Percentiles rank a stretch among this genome's conserved stretches.
These are phyloP conservation scores for Stagonosporopsis rhizophila DNA, from an alignment of 2,329 filamentous ascomycete species.

Conservation along the genomic window DNA sequence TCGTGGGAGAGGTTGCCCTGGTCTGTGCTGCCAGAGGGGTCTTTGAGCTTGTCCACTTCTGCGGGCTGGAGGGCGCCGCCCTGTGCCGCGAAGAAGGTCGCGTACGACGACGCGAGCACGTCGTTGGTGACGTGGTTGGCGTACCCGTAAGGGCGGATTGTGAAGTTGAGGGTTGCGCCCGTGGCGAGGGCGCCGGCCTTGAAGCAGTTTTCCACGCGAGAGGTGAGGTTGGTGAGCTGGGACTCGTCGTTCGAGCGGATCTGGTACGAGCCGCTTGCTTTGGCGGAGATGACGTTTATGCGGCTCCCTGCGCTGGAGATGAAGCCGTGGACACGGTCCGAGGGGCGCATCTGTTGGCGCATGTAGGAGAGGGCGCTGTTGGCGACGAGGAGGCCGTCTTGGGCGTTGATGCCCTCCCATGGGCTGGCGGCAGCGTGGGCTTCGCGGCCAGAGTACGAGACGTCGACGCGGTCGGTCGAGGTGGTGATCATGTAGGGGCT, in stretches of 20 bases:
- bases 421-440: slow-evolving; percentile 44
- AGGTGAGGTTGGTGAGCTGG: slow-evolving; percentile 10
- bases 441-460: slow-evolving; percentile 21
- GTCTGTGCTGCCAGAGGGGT: slow-evolving; percentile 20
- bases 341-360: slow-evolving; percentile 23
- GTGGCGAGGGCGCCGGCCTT: slow-evolving; percentile 21
- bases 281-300: slow-evolving; percentile 21
- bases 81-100: slow-evolving; percentile 9
- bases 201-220: slow-evolving; percentile 22
- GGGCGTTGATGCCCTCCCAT: slow-evolving; percentile 38
- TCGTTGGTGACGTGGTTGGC: slow-evolving; percentile 21
- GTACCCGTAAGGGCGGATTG: slow-evolving; percentile 21
- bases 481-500: slow-evolving; percentile 59
- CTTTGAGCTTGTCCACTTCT: slow-evolving; percentile 11
- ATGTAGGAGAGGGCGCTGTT: slow-evolving; percentile 23
- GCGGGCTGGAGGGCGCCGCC: neutral
- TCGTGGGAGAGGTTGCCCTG: slow-evolving; percentile 28
- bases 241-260: slow-evolving; percentile 21
- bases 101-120: slow-evolving; percentile 17
- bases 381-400: slow-evolving; percentile 26
- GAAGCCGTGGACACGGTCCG: slow-evolving; percentile 27
- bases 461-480: slow-evolving; percentile 19
- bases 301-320: slow-evolving; percentile 18
- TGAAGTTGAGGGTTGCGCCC: slow-evolving; percentile 21
- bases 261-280: slow-evolving; percentile 16